These are phyloP conservation scores for Talaromyces wortmannii DNA, from an alignment of 495 filamentous ascomycete species.

Conservation along the genomic window DNA sequence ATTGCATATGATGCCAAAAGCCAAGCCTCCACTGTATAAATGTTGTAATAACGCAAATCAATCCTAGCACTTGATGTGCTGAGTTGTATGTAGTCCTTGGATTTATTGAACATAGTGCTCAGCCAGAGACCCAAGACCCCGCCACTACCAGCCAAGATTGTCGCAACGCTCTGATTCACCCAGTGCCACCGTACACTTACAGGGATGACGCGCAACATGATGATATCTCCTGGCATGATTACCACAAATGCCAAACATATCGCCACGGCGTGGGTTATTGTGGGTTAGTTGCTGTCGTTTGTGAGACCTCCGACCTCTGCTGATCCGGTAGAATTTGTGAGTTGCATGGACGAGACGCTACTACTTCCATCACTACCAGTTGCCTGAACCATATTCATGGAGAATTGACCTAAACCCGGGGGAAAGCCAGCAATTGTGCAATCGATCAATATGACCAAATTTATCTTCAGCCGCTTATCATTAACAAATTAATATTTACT, in stretches of 20 bases:
- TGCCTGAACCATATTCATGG: conserved; percentile 43
- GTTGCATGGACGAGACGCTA: conserved; percentile 1
- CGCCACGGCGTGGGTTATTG: conserved; percentile 41
- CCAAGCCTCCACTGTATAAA: conserved; percentile 41
- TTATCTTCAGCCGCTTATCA: too few relatives aligned
- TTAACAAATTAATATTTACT: too few relatives aligned
- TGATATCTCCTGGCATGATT: conserved; percentile 46
- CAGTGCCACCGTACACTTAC: conserved; percentile 42
- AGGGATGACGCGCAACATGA: conserved; percentile 38
- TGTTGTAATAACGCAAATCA: conserved; percentile 40
- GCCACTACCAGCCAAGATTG: conserved; percentile 37
- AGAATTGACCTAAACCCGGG: conserved; percentile 36
- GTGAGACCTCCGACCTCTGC: conserved; percentile 8
- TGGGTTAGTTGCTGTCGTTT: conserved; percentile 22
- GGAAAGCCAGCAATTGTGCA: neutral
- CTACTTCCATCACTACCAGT: conserved; percentile 24
- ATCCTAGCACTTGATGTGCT: conserved; percentile 53
- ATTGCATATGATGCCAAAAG: conserved; percentile 40
- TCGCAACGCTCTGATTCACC: conserved; percentile 34
- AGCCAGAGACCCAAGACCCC: conserved; percentile 42
- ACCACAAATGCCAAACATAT: conserved; percentile 47
- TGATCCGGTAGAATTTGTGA: conserved; percentile 15
- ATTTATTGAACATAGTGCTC: conserved; percentile 45
- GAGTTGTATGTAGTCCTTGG: conserved; percentile 44
- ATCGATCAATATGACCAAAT: too few relatives aligned